phyloP scores from a whole-genome alignment of 2,329 filamentous ascomycete genomes.

The Alternaria ventricosa region DNA sequence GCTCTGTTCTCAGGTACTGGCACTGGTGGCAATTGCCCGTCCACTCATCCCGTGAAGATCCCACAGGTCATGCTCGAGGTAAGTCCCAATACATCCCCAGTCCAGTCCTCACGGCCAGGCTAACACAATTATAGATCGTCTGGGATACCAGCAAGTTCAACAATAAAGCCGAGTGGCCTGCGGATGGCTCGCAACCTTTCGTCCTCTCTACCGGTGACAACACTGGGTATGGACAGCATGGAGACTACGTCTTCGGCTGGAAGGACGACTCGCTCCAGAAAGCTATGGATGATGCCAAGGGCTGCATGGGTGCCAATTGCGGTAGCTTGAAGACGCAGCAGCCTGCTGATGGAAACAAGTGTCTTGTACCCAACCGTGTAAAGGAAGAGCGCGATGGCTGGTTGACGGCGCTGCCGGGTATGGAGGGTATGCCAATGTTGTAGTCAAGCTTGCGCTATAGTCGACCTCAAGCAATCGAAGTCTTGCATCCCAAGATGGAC shows the following conservation, averaged over 20 bases:
- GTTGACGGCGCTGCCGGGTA: slow-evolving; percentile 26
- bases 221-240: slow-evolving; percentile 33
- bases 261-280: slow-evolving; percentile 38
- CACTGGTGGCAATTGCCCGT: slow-evolving; percentile 48
- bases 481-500: too few species aligned
- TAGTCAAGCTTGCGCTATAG: background rate
- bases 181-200: slow-evolving; percentile 37
- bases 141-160: slow-evolving; percentile 53
- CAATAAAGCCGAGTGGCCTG: slow-evolving; percentile 41
- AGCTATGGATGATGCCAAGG: slow-evolving; percentile 38
- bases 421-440: slow-evolving; percentile 18
- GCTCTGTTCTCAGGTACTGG: slow-evolving; percentile 29
- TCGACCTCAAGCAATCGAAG: too few species aligned
- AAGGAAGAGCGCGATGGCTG: slow-evolving; percentile 34
- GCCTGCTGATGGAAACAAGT: slow-evolving; percentile 26
- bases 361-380: slow-evolving; percentile 30
- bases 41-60: slow-evolving; percentile 54
- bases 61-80: slow-evolving; percentile 56
- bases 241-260: slow-evolving; percentile 43
- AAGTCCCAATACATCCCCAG: background rate
- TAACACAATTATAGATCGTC: slow-evolving; percentile 32
- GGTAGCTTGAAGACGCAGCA: slow-evolving; percentile 34
- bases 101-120: background rate
- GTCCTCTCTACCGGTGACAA: slow-evolving; percentile 33
- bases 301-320: slow-evolving; percentile 39